A percentile compares a stretch with the other conserved stretches of the same genome.
phyloP scores from a whole-genome alignment of 371 early-diverging fungal genomes.

The Circinella umbellata region DNA sequence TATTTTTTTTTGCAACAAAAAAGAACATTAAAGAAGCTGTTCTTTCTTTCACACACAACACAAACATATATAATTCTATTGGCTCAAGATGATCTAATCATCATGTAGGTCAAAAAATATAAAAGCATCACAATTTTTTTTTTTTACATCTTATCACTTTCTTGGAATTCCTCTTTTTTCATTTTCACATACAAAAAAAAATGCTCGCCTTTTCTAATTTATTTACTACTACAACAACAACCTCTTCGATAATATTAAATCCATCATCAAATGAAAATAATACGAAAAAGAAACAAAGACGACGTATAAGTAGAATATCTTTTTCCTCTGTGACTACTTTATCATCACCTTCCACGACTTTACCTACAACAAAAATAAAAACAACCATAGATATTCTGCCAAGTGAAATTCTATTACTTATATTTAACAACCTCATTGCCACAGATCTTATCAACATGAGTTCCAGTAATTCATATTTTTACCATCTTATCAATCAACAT shows the following conservation, averaged over 20 bases:
- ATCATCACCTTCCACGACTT: background rate
- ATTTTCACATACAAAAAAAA: slow-evolving; percentile 1
- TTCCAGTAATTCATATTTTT: background rate
- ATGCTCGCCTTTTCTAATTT: background rate
- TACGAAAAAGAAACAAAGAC: background rate
- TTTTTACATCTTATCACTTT: slow-evolving; percentile 7
- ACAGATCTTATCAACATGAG: background rate
- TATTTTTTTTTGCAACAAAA: too few relatives aligned
- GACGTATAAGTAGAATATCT: slow-evolving; percentile 1
- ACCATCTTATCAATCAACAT: background rate
- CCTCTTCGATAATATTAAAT: background rate
- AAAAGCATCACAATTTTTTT: background rate
- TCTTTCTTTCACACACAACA: background rate
- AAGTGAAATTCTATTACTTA: background rate
- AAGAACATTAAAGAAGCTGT: background rate
- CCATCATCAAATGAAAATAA: background rate
- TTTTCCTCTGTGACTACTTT: background rate
- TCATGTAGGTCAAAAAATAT: background rate
- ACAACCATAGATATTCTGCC: background rate
- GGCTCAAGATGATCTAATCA: slow-evolving; percentile 12
- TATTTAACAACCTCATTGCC: background rate
- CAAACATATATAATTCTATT: background rate
- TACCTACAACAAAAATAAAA: background rate
- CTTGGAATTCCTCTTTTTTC: slow-evolving; percentile 8
- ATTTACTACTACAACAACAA: background rate